Percentiles rank a stretch among this genome's conserved stretches.
Conservation (phyloP, 495 filamentous ascomycete species). For the Penicillium ochrochloron region DNA sequence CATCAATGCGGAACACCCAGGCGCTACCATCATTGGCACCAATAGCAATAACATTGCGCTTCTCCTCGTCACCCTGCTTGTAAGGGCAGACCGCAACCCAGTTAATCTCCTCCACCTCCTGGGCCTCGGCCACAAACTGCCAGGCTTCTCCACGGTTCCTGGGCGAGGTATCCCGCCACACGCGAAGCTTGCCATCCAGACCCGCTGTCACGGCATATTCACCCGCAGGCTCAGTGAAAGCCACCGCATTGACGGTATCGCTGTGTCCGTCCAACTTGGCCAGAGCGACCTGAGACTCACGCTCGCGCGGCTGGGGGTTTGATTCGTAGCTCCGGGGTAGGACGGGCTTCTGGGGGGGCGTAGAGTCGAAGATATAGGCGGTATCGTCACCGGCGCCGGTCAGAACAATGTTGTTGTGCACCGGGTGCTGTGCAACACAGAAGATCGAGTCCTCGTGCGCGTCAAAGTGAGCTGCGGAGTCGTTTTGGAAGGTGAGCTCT, state of each 20-base stretch:
- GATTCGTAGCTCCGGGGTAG: constrained; percentile 76
- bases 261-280: constrained; percentile 82
- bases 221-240: constrained; percentile 82
- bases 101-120: constrained; percentile 94
- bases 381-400: constrained; percentile 87
- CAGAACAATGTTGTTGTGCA: constrained; percentile 74
- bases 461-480: constrained; percentile 92
- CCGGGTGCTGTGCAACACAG: constrained; percentile 89
- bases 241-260: constrained; percentile 84
- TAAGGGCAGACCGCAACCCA: constrained; percentile 83
- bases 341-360: constrained; percentile 64
- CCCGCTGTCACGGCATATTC: constrained; percentile 86
- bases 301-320: constrained; percentile 61
- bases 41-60: constrained; percentile 83
- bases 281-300: constrained; percentile 63
- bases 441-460: constrained; percentile 86
- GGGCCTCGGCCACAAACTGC: constrained; percentile 68
- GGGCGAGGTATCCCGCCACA: constrained; percentile 51
- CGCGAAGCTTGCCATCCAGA: constrained; percentile 75
- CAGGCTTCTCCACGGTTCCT: constrained; percentile 53
- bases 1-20: constrained; percentile 89
- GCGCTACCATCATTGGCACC: constrained; percentile 92
- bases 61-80: constrained; percentile 54
- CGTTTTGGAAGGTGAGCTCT: constrained; percentile 80
- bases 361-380: constrained; percentile 80